phyloP scores from a whole-genome alignment of 192 early-diverging fungal genomes.

The Backusella australiensis region DNA sequence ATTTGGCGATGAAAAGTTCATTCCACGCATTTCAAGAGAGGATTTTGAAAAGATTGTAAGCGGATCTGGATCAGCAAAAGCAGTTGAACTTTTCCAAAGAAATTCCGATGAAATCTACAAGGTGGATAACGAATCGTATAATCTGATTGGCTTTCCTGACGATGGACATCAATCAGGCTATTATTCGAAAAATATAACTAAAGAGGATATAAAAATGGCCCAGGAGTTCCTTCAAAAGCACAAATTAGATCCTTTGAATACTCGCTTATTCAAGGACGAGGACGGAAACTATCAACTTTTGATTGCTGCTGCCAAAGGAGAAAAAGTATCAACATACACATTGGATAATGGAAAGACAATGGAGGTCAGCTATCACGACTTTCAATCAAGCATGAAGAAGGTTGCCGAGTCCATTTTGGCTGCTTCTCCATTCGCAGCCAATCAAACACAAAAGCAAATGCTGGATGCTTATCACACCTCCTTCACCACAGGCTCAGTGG shows the following conservation, averaged over 20 bases:
- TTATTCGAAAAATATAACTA: constrained; percentile 46
- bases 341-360: constrained; percentile 36
- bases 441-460: constrained; percentile 51
- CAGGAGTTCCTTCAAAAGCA: constrained; percentile 33
- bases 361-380: constrained; percentile 45
- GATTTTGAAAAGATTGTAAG: constrained; percentile 46
- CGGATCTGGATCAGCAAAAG: constrained; percentile 26
- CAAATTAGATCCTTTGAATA: constrained; percentile 24
- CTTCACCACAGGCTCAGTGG: constrained; percentile 57
- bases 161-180: constrained; percentile 59
- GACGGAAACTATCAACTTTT: constrained; percentile 18
- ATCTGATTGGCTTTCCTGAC: constrained; percentile 54
- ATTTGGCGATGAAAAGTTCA: constrained; percentile 63
- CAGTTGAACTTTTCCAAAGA: constrained; percentile 26
- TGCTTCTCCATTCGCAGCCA: constrained; percentile 47
- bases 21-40: constrained; percentile 41
- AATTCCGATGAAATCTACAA: constrained; percentile 42
- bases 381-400: constrained; percentile 34
- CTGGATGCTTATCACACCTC: constrained; percentile 45
- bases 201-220: constrained; percentile 43
- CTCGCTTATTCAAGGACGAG: constrained; percentile 36
- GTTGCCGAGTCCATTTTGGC: constrained; percentile 36
- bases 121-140: constrained; percentile 33
- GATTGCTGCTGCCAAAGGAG: constrained; percentile 36
- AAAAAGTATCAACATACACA: constrained; percentile 16